phyloP scores from a whole-genome alignment of 2,329 filamentous ascomycete species.

The Magnaporthiopsis rhizophila region DNA sequence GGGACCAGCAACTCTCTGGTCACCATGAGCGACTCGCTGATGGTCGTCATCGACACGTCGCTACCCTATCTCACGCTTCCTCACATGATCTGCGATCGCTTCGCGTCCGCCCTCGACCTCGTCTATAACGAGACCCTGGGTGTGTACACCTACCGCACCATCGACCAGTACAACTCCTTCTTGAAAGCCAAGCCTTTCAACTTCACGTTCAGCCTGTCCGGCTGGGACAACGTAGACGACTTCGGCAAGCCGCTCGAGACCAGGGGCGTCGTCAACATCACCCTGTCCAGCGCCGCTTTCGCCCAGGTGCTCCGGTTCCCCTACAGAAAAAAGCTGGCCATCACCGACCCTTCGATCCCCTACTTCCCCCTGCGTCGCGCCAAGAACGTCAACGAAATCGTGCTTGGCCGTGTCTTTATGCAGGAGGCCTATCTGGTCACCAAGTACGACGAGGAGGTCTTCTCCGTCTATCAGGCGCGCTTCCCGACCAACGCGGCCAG shows the following conservation, averaged over 20 bases:
- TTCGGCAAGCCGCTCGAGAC: conserved; percentile 40
- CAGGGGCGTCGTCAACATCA: conserved; percentile 48
- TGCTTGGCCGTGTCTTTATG: conserved; percentile 60
- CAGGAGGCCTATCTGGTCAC: conserved; percentile 59
- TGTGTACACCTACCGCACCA: conserved; percentile 55
- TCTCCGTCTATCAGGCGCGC: conserved; percentile 47
- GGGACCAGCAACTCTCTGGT: conserved; percentile 29
- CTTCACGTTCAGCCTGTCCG: conserved; percentile 50
- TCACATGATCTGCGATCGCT: conserved; percentile 49
- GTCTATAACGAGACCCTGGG: conserved; percentile 55
- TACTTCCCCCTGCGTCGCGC: conserved; percentile 61
- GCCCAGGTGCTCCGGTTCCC: conserved; percentile 42
- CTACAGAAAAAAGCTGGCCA: conserved; percentile 36
- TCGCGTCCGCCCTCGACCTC: conserved; percentile 56
- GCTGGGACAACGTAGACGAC: conserved; percentile 44
- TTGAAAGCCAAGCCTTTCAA: conserved; percentile 34
- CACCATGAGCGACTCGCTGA: conserved; percentile 37
- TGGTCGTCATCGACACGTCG: conserved; percentile 53
- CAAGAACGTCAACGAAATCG: conserved; percentile 43
- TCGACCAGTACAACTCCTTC: conserved; percentile 42
- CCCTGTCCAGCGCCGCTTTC: conserved; percentile 42
- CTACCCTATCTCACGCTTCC: conserved; percentile 60
- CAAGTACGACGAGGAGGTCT: conserved; percentile 44
- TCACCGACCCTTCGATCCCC: conserved; percentile 34
- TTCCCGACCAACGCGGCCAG: conserved; percentile 36